A percentile compares a stretch with the other conserved stretches of the same genome.
These are phyloP conservation scores for Hymenoscyphus fructigenus DNA, from an alignment of 2,329 filamentous ascomycete species.

Conservation along the genomic window DNA sequence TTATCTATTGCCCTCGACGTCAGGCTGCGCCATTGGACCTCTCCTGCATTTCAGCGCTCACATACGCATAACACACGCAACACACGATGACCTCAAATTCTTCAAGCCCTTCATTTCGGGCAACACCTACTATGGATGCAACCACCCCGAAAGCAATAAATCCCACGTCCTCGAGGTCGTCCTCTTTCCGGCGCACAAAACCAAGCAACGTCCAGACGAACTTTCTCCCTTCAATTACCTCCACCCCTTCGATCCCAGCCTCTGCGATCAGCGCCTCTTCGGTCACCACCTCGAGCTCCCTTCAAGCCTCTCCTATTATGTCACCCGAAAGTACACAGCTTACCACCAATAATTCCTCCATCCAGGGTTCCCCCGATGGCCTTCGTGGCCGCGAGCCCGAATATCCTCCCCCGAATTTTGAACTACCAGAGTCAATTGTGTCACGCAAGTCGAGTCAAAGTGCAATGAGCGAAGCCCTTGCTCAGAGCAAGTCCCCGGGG, in stretches of 20 bases:
- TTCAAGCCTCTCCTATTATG: constrained; percentile 57
- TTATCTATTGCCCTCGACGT: constrained; percentile 20
- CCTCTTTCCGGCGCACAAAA: constrained; percentile 26
- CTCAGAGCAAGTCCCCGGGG: constrained; percentile 57
- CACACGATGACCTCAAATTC: constrained; percentile 24
- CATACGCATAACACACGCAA: background rate
- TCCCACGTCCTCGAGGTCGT: constrained; percentile 21
- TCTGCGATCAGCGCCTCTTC: constrained; percentile 58
- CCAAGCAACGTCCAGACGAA: constrained; percentile 36
- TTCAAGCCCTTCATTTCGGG: constrained; percentile 24
- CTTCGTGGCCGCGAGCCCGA: constrained; percentile 56
- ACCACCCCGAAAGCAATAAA: constrained; percentile 12
- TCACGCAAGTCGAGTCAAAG: constrained; percentile 57
- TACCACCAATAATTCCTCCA: constrained; percentile 59
- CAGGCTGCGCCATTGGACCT: constrained; percentile 26
- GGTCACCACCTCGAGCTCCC: constrained; percentile 52
- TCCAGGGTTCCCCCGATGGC: constrained; percentile 67
- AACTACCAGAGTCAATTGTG: constrained; percentile 72
- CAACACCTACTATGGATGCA: constrained; percentile 14
- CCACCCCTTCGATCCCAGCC: constrained; percentile 43
- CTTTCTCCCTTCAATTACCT: constrained; percentile 29
- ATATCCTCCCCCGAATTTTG: constrained; percentile 54
- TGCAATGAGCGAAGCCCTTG: constrained; percentile 62
- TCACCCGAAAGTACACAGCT: constrained; percentile 51
- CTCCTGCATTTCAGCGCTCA: constrained; percentile 8